phyloP scores from a whole-genome alignment of 1,284 basidiomycete species.

The Ustilago sp. region DNA sequence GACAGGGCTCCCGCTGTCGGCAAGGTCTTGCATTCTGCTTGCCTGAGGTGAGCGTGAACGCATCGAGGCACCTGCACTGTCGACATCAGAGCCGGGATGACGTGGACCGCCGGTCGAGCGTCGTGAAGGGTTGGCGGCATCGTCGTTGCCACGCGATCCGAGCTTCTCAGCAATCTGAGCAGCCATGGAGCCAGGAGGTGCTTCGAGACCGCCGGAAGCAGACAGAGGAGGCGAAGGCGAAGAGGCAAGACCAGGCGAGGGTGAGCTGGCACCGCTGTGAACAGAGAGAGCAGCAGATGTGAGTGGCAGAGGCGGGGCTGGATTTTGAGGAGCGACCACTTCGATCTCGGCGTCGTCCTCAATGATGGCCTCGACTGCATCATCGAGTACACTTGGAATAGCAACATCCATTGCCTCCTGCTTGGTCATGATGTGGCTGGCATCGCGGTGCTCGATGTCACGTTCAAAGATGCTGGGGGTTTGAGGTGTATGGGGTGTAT shows the following conservation, averaged over 20 bases:
- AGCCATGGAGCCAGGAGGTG: slow-evolving; percentile 60
- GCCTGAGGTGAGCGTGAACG: slow-evolving; percentile 53
- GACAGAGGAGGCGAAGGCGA: slow-evolving; percentile 56
- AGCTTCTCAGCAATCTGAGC: slow-evolving; percentile 62
- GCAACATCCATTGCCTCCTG: slow-evolving; percentile 66
- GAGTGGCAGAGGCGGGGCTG: slow-evolving; percentile 51
- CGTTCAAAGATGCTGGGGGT: slow-evolving; percentile 65
- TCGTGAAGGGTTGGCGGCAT: slow-evolving; percentile 7
- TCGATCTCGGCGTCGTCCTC: slow-evolving; percentile 62
- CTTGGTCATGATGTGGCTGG: slow-evolving; percentile 58
- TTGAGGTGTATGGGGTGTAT: slow-evolving; percentile 25
- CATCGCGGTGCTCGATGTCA: slow-evolving; percentile 65
- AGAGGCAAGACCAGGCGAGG: slow-evolving; percentile 32
- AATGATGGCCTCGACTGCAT: slow-evolving; percentile 65
- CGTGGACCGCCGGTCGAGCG: slow-evolving; percentile 26
- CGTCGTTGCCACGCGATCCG: slow-evolving; percentile 25
- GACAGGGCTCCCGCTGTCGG: slow-evolving; percentile 41
- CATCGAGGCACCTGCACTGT: slow-evolving; percentile 31
- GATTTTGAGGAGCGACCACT: slow-evolving; percentile 60
- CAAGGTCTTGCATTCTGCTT: slow-evolving; percentile 20
- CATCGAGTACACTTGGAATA: slow-evolving; percentile 65
- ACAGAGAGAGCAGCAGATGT: slow-evolving; percentile 55
- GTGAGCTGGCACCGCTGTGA: slow-evolving; percentile 50
- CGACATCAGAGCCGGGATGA: slow-evolving; percentile 49
- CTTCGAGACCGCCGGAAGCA: slow-evolving; percentile 43